Base-by-base conservation (phyloP, 2,329 filamentous ascomycete species). In the Westerdykella ornata region DNA sequence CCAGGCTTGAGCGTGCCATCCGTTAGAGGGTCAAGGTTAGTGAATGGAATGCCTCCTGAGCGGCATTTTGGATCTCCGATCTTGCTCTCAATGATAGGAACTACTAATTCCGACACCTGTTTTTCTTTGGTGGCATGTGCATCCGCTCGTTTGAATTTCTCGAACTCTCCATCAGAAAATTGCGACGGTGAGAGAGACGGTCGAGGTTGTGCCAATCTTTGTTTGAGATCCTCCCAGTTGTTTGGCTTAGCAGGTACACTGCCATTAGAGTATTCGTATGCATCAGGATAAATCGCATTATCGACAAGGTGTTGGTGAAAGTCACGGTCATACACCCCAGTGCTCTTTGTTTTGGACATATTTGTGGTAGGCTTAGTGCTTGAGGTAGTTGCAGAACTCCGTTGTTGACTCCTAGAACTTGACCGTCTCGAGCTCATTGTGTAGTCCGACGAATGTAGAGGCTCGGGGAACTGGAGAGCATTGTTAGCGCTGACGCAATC, bases 281-380 rank as follows among this genome's bases (percentile, higher is more conserved):
- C 33, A 42, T 37, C 5, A 31, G 60, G 47, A 38, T 65, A 62
- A 30, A 70, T 47, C 13, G 42, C 42, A 46, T 60, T 33, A 41
- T 71, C 61, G 39, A 63, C 60, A 33, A 71, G 47, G 37, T 67
- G 55, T 40, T 65, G 59, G 39, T 67, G 54, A 51, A 70, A 70
- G 42, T 54, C 48, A 34, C 51, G 49, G 47, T 64, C 46, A 45
- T 68, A 67, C 1, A 53, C 43, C 34, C 51, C 48, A 20, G 51
- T 56, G 39, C 44, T 60, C 31, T 49, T 56, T 6, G 43, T 63
- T 28, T 39, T 59, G 34, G 39, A 48, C n/a, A 51, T 55, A 39
- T 46, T 41, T n/a, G 46, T 51, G 13, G 43, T 53, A 36, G 43
- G 48, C 18, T 46, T 51, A 15, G 41, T 49, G 36, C 41, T 48